Conservation (phyloP, 2,329 filamentous ascomycete genomes). For the Nemania sp. region DNA sequence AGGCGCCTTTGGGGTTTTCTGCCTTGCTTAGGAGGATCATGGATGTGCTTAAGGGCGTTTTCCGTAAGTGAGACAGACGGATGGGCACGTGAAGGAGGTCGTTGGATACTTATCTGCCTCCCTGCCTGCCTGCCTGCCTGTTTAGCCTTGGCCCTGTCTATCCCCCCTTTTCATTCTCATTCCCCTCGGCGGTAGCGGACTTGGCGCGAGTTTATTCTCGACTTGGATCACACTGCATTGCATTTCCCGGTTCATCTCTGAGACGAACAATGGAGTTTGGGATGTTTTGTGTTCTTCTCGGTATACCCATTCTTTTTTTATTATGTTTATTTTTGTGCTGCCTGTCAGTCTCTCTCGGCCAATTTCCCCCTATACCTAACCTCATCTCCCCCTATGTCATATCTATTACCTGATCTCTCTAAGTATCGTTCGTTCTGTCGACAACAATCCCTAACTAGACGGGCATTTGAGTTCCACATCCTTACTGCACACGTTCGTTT, state of each 20-base stretch:
- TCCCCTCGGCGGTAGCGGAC: no score
- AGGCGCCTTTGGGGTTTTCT: conserved; percentile 19
- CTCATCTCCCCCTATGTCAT: background rate
- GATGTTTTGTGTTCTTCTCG: background rate
- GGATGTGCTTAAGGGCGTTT: conserved; percentile 13
- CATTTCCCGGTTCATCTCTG: no score
- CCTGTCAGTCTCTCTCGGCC: background rate
- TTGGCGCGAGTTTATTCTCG: no score
- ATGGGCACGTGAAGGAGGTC: background rate
- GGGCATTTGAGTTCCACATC: background rate
- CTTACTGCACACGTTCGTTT: conserved; percentile 3
- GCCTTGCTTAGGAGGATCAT: conserved; percentile 18
- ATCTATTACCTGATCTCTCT: background rate
- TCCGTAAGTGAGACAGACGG: conserved; percentile 15
- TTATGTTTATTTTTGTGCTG: background rate
- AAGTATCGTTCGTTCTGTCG: no score
- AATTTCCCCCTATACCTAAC: background rate
- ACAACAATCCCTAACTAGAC: no score
- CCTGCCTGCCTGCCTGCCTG: background rate
- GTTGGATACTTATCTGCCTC: background rate
- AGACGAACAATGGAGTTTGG: background rate
- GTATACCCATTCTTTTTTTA: conserved; percentile 20
- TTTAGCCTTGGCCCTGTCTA: background rate
- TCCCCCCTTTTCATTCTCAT: background rate
- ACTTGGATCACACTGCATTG: no score